These are phyloP conservation scores for Pisolithus albus DNA, from an alignment of 768 basidiomycete species.

Conservation along the genomic window DNA sequence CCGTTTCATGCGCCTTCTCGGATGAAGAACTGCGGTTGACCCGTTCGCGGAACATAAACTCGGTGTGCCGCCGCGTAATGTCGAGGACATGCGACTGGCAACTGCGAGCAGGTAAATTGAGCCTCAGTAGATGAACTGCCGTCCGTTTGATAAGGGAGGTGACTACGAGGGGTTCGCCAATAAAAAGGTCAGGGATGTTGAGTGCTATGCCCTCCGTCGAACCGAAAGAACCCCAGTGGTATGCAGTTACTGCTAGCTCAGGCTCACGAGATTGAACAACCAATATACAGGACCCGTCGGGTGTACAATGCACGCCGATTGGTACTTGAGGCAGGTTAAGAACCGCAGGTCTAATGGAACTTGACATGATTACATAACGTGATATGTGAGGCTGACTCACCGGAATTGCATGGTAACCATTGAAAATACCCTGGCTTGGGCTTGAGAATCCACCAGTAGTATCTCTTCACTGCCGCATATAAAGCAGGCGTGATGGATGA, in stretches of 20 bases:
- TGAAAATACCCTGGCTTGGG: conserved; percentile 46
- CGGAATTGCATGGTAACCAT: conserved; percentile 47
- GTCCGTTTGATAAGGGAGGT: conserved; percentile 42
- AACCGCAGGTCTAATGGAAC: conserved; percentile 35
- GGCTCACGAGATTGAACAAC: conserved; percentile 21
- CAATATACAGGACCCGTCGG: conserved; percentile 50
- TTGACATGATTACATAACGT: not conserved
- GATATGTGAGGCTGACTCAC: conserved; percentile 21
- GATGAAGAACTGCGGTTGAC: conserved; percentile 13
- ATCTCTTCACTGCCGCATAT: conserved; percentile 48
- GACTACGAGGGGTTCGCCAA: conserved; percentile 20
- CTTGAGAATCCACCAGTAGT: conserved; percentile 39
- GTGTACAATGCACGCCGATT: conserved; percentile 35
- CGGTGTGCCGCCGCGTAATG: conserved; percentile 50
- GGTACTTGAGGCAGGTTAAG: conserved; percentile 34
- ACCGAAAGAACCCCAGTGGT: conserved; percentile 55
- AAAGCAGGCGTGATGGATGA: conserved; percentile 36
- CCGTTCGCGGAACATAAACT: conserved; percentile 48
- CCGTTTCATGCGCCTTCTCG: conserved; percentile 7
- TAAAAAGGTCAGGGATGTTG: conserved; percentile 22
- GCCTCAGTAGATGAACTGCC: conserved; percentile 36
- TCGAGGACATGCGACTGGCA: conserved; percentile 41
- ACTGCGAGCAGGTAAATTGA: conserved; percentile 27
- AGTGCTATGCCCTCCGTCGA: conserved; percentile 39
- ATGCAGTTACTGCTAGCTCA: conserved; percentile 28